A percentile compares a stretch with the other conserved stretches of the same genome.
Conservation (phyloP, 345 rosid genomes). For the Bretschneidera sinensis region DNA sequence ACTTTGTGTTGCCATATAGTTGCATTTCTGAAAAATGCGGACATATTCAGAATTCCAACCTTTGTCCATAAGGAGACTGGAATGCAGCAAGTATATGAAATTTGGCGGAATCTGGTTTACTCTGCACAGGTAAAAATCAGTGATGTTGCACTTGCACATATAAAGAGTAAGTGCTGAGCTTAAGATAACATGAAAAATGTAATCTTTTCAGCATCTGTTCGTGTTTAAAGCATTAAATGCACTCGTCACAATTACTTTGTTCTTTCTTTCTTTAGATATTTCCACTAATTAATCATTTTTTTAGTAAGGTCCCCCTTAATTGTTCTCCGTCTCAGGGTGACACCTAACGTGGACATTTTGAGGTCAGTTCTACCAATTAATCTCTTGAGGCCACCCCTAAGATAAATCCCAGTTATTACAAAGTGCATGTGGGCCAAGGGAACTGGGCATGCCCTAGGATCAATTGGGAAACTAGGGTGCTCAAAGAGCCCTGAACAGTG, state of each 20-base stretch:
- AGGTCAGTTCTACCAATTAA: too few species aligned
- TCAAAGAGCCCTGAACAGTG: too few species aligned
- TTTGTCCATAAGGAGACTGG: conserved; percentile 67
- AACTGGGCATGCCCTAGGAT: too few species aligned
- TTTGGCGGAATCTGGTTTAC: conserved; percentile 60
- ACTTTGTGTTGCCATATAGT: not conserved
- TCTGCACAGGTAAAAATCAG: conserved; percentile 37
- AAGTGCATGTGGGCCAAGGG: too few species aligned
- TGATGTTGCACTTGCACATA: not conserved
- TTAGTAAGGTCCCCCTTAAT: too few species aligned
- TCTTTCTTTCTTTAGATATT: too few species aligned
- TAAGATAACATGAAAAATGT: not conserved
- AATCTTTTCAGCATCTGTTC: not conserved
- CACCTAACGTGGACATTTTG: too few species aligned
- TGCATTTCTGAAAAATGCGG: not conserved
- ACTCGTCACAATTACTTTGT: not conserved
- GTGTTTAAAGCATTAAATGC: not conserved
- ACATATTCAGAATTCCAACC: conserved; percentile 32
- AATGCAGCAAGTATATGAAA: conserved; percentile 52
- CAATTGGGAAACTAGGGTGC: too few species aligned
- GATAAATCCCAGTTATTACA: too few species aligned
- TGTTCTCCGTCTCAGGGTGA: too few species aligned
- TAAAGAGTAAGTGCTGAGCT: not conserved
- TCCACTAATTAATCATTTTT: too few species aligned
- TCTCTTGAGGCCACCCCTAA: too few species aligned